Base-by-base conservation (phyloP, 1,139 yeast genomes). In the Kluyveromyces marxianus region DNA sequence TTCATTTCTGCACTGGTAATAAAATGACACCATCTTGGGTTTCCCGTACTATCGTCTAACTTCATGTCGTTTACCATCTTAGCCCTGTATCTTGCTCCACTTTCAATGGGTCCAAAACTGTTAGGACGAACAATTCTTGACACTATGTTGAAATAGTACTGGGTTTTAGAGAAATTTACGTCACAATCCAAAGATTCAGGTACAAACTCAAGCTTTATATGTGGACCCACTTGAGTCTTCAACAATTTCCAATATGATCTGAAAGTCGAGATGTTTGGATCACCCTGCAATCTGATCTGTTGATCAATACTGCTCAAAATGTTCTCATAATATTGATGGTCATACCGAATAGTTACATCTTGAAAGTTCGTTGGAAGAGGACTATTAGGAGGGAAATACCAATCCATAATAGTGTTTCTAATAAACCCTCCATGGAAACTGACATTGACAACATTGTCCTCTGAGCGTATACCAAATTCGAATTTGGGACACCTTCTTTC, bases 1-100 rank as follows among this genome's bases (percentile, higher is more conserved):
- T 36, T 36, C 45, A 40, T 40, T 24, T 40, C 43, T 4, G 43
- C 43, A 27, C 43, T 40, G 14, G 43, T 40, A n/a, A 40, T 40
- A 27, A 40, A 40, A 34, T 40, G 43, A 26, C 43, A 40, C 43
- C 43, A 40, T 26, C 43, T 25, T 8, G 37, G 38, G 7, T 33
- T 3, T 7, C 43, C 43, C 6, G 33, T 26, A 26, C 34, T 28
- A 8, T 40, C 43, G 25, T 40, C 43, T 3, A 7, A 7, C 14
- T 35, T 34, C 43, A 40, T 40, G 26, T 40, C 43, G 14, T 26
- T 33, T 4, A 40, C 43, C 43, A 40, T 40, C 27, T 40, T 40
- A 10, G 43, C 29, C 37, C 43, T 25, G 29, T 40, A 40, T n/a
- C 43, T 34, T 3, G 43, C 43, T 7, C 43, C 43, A 14, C 43